Evolutionary conservation across 2,329 filamentous ascomycete genomes (phyloP), one percentile per base, ranked within the genome.

Genomic region (Fusarium mundagurra): DNA sequence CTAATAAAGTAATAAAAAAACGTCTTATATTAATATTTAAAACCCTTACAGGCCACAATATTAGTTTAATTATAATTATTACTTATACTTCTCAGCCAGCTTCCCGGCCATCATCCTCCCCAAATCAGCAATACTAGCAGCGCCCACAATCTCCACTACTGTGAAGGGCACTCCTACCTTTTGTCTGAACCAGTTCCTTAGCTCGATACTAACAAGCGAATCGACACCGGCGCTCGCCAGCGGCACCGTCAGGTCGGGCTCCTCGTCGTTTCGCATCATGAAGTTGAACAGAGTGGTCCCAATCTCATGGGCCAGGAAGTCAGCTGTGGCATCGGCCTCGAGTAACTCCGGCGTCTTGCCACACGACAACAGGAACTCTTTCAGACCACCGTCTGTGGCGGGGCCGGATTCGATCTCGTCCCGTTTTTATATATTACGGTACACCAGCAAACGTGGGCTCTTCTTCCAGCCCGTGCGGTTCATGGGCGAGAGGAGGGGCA

Each of bases 251-350:
- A 63, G 41, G 50, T 34, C 41, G 17, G 41, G 51, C 33, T 63
- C 41, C 61, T 63, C 51, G 34, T 63, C 41, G 27, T 34, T 41
- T 41, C 51, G 41, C 51, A 63, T 63, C 51, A 63, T 63, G 27
- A 58, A 63, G 51, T 48, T 63, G 18, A 63, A 63, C 34, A 63
- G 34, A 58, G 51, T 58, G 41, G 50, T 58, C 10, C 41, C 41
- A 41, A 58, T 63, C 41, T 63, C 51, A 63, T 63, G 51, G 27
- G 50, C 61, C 41, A 63, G 51, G 61, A 57, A 63, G 51, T 47
- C 34, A 58, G 50, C 61, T 48, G 41, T 39, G 9, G 61, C 22
- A 57, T 63, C 41, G 27, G 50, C 34, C 12, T 58, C 27, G 50
- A 63, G 61, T 33, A 63, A 48, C 61, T 58, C 41, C 7, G 41